Percentiles rank a stretch among this genome's conserved stretches.
Conservation (phyloP, 1,284 basidiomycete species). For the Pseudozyma sp. region DNA sequence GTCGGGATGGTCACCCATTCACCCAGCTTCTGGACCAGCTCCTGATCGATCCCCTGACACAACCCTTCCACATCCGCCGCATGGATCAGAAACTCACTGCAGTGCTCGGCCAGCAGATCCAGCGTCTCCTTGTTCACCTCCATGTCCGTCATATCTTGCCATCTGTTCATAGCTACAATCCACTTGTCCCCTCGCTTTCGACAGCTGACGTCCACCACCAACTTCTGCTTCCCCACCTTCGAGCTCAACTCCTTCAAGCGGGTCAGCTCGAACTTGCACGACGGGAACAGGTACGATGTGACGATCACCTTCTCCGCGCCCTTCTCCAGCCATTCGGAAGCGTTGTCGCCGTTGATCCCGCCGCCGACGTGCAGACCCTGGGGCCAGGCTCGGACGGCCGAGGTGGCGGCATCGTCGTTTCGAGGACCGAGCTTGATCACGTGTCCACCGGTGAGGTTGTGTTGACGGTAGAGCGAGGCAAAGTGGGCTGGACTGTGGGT, state of each 20-base stretch:
- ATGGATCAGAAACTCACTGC: conserved; percentile 92
- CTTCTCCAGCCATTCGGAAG: conserved; percentile 82
- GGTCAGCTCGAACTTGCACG: conserved; percentile 80
- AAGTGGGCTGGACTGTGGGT: conserved; percentile 84
- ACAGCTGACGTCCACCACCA: conserved; percentile 97
- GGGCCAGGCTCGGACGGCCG: conserved; percentile 84
- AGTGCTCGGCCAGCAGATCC: conserved; percentile 42
- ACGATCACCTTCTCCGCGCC: conserved; percentile 98
- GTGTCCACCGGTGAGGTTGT: conserved; percentile 86
- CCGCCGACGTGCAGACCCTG: conserved; percentile 91
- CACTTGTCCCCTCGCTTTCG: conserved; percentile 81
- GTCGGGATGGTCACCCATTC: conserved; percentile 91
- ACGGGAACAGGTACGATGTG: conserved; percentile 93
- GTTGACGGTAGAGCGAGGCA: conserved; percentile 79
- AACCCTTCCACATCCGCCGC: conserved; percentile 98
- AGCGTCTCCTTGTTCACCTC: conserved; percentile 75
- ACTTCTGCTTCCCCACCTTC: conserved; percentile 82
- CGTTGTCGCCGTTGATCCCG: conserved; percentile 86
- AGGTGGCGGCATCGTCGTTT: conserved; percentile 86
- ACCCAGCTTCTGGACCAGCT: conserved; percentile 84
- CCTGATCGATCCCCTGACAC: conserved; percentile 94
- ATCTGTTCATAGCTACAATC: conserved; percentile 98
- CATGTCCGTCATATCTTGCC: conserved; percentile 96
- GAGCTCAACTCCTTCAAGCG: conserved; percentile 77
- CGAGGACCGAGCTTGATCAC: conserved; percentile 92